Percentiles rank a stretch among this genome's conserved stretches.
These are phyloP conservation scores for Arthromyces matolae DNA, from an alignment of 768 basidiomycete species.

Conservation along the genomic window DNA sequence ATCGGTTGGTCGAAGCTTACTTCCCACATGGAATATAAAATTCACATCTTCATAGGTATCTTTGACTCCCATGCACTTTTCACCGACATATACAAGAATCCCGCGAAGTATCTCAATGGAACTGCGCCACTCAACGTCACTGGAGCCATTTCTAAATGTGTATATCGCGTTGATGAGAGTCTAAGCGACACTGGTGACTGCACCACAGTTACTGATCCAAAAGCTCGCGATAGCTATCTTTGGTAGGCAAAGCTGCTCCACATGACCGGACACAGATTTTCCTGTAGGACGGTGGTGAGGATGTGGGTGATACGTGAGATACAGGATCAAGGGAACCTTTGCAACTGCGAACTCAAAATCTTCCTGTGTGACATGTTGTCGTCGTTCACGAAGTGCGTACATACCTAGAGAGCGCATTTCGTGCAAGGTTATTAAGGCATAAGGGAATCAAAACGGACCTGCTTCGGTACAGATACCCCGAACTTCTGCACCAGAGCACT, in stretches of 20 bases:
- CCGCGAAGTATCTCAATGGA: slow-evolving; percentile 55
- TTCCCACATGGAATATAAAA: not conserved
- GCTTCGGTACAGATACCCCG: slow-evolving; percentile 97
- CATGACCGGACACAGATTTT: no score
- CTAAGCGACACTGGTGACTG: slow-evolving; percentile 23
- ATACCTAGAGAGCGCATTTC: slow-evolving; percentile 53
- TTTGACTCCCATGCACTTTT: slow-evolving; percentile 64
- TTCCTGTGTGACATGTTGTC: slow-evolving; percentile 97
- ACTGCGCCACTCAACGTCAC: slow-evolving; percentile 60
- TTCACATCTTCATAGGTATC: slow-evolving; percentile 32
- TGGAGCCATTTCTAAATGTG: slow-evolving; percentile 46
- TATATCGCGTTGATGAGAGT: slow-evolving; percentile 31
- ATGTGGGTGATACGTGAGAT: no score
- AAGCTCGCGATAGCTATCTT: slow-evolving; percentile 44
- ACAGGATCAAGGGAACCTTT: no score
- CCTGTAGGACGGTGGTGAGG: no score
- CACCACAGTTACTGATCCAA: slow-evolving; percentile 25
- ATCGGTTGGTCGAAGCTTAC: slow-evolving; percentile 38
- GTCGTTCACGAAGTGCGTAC: slow-evolving; percentile 93
- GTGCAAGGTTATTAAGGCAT: not conserved
- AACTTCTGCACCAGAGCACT: slow-evolving; percentile 97
- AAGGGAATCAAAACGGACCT: slow-evolving; percentile 41
- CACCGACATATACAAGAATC: slow-evolving; percentile 51
- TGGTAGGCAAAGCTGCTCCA: no score
- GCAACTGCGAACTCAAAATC: slow-evolving; percentile 99